Evolutionary conservation across 352 stramenopile species (phyloP).

Genomic region (Phytophthora quininea): DNA sequence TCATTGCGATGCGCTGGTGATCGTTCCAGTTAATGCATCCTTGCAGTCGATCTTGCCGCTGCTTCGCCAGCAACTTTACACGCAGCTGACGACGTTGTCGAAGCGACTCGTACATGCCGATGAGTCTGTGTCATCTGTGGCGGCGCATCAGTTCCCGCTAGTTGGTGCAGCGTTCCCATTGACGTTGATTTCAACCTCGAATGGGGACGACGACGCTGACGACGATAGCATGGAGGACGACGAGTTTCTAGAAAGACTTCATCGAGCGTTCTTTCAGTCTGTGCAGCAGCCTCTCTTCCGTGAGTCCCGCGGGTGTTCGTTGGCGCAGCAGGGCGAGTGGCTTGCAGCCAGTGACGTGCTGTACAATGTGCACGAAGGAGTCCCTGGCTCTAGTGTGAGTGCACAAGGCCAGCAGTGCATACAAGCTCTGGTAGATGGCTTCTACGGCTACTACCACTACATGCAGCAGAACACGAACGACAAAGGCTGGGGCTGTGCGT

Average conservation of each 20-base stretch:
- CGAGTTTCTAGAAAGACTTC: slow-evolving; percentile 29
- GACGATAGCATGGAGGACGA: slow-evolving; percentile 23
- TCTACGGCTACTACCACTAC: slow-evolving; percentile 91
- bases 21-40: slow-evolving; percentile 37
- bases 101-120: slow-evolving; percentile 19
- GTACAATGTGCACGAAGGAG: slow-evolving; percentile 74
- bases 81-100: slow-evolving; percentile 36
- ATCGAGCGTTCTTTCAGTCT: slow-evolving; percentile 51
- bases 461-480: slow-evolving; percentile 80
- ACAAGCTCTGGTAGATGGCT: slow-evolving; percentile 61
- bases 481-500: slow-evolving; percentile 90
- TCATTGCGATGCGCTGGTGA: slow-evolving; percentile 47
- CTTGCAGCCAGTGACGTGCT: slow-evolving; percentile 55
- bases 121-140: slow-evolving; percentile 16
- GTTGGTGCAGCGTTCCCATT: slow-evolving; percentile 57
- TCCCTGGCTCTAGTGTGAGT: slow-evolving; percentile 44
- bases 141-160: slow-evolving; percentile 55
- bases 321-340: slow-evolving; percentile 38
- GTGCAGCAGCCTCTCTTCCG: slow-evolving; percentile 48
- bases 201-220: background rate
- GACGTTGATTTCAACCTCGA: slow-evolving; percentile 29
- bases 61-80: slow-evolving; percentile 31
- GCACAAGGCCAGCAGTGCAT: slow-evolving; percentile 40
- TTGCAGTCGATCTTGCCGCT: slow-evolving; percentile 13
- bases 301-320: slow-evolving; percentile 42